These are phyloP conservation scores for Nyctanthes arbortristis DNA, from an alignment of 257 asterid genomes.

Conservation along the genomic window DNA sequence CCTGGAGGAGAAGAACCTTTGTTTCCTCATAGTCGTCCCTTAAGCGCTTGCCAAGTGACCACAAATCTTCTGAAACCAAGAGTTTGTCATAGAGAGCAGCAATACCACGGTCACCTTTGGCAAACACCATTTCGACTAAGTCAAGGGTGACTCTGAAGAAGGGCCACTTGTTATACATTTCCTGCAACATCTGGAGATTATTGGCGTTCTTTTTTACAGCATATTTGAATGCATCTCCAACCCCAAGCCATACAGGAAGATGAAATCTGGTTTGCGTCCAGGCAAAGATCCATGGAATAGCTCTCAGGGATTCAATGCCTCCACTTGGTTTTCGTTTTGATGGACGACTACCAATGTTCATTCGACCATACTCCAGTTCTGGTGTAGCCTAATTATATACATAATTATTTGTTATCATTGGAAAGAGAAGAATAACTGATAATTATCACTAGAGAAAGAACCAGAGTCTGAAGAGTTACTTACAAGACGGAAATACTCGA, in stretches of 20 bases:
- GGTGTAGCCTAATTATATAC: constrained; percentile 51
- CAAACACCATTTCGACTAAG: constrained; percentile 64
- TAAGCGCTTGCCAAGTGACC: constrained; percentile 47
- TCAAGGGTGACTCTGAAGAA: constrained; percentile 69
- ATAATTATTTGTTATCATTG: too few species aligned
- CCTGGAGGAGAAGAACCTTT: constrained; percentile 55
- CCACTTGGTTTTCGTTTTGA: constrained; percentile 68
- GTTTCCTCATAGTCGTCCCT: constrained; percentile 63
- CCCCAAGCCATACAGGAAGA: constrained; percentile 71
- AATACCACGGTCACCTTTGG: constrained; percentile 69
- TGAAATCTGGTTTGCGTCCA: constrained; percentile 74
- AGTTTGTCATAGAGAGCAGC: constrained; percentile 60
- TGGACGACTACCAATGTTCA: constrained; percentile 75
- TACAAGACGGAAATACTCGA: constrained; percentile 72
- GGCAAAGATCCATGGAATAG: constrained; percentile 73
- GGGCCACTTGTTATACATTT: constrained; percentile 68
- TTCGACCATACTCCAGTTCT: constrained; percentile 65
- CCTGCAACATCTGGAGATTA: constrained; percentile 55
- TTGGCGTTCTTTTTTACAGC: constrained; percentile 46
- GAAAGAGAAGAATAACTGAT: too few species aligned
- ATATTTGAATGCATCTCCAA: constrained; percentile 57
- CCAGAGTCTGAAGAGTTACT: constrained; percentile 28
- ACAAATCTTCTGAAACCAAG: constrained; percentile 51
- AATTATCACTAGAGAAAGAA: not conserved
- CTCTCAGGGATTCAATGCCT: constrained; percentile 65